phyloP scores from a whole-genome alignment of 106 monocot genomes.

The Ottelia alismoides region DNA sequence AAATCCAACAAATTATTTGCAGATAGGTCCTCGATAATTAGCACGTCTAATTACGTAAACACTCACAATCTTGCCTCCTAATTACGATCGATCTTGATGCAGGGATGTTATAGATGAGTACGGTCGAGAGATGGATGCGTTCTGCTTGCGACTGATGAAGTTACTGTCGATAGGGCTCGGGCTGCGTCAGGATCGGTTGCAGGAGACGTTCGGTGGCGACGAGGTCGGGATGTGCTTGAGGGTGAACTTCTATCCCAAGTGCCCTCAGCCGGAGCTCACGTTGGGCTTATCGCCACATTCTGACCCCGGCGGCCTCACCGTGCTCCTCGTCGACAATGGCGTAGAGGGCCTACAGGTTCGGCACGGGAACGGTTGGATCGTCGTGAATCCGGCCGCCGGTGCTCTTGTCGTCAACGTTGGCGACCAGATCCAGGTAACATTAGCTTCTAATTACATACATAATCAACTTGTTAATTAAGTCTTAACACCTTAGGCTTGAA shows the following conservation, averaged over 20 bases:
- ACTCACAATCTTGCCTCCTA: no score
- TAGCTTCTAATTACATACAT: no score
- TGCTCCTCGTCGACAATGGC: slow-evolving; percentile 3
- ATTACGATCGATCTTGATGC: no score
- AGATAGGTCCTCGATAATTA: no score
- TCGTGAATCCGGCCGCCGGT: slow-evolving; percentile 2
- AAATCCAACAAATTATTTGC: no score
- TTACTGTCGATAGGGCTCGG: slow-evolving; percentile 20
- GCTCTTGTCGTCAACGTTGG: slow-evolving; percentile 10
- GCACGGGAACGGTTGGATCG: not conserved
- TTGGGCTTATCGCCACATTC: slow-evolving; percentile 9
- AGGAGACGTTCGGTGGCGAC: slow-evolving; percentile 8
- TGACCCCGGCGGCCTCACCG: slow-evolving; percentile 7
- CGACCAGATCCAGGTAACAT: slow-evolving; percentile 15
- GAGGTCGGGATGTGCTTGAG: slow-evolving; percentile 3
- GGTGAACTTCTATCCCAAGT: slow-evolving; percentile 10
- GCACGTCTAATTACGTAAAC: no score
- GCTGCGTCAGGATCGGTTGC: not conserved
- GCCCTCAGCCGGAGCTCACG: slow-evolving; percentile 14
- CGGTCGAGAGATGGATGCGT: slow-evolving; percentile 16
- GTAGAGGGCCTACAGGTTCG: slow-evolving; percentile 10
- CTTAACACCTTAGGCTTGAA: no score
- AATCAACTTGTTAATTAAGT: no score
- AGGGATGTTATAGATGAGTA: slow-evolving; percentile 54
- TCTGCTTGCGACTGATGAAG: slow-evolving; percentile 34